Base-by-base conservation (phyloP, 2,329 filamentous ascomycete species). In the Arachnomyces sp. region DNA sequence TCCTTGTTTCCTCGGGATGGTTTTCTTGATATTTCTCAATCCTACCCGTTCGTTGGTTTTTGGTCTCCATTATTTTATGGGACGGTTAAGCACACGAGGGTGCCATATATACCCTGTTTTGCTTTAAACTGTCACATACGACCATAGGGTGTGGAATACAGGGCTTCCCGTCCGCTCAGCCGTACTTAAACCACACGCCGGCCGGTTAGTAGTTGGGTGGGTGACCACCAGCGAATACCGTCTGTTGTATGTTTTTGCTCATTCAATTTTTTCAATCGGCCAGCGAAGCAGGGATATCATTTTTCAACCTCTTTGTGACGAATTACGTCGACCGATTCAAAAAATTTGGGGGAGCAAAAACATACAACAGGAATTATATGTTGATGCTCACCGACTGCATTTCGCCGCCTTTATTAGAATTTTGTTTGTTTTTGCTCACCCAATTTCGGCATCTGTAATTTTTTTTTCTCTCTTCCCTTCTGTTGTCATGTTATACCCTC, bases 111-210 rank as follows among this genome's bases (percentile, higher is more conserved):
- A 28, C 29, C 37, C 37, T n/a, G 33, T 38, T 4, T 3, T 4
- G 9, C 3, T 3, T 1, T 0, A 3, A 3, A 4, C 40, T 17
- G 48, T 48, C 39, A 66, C 62, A 62, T 66, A 61, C 62, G 64
- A 65, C 62, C 64, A 67, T 48, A 66, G 64, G 63, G 59, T 63
- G 61, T 65, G 62, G 63, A 66, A 54, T 63, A 66, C 62, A 67
- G 64, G 62, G 63, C 63, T 67, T 66, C 63, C 63, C 63, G 63
- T 67, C 63, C 63, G 64, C 63, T 67, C 63, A 66, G 64, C 63
- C 63, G 57, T 65, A 66, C 62, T 67, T 63, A 67, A 66, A 63
- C 63, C 62, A 65, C 62, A 62, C 60, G 63, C 63, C 63, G 63
- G 63, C 54, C 52, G 60, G 62, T 65, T 67, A 67, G 63, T 67